These are phyloP conservation scores for Escovopsis sp. DNA, from an alignment of 2,329 filamentous ascomycete species.

Conservation along the genomic window DNA sequence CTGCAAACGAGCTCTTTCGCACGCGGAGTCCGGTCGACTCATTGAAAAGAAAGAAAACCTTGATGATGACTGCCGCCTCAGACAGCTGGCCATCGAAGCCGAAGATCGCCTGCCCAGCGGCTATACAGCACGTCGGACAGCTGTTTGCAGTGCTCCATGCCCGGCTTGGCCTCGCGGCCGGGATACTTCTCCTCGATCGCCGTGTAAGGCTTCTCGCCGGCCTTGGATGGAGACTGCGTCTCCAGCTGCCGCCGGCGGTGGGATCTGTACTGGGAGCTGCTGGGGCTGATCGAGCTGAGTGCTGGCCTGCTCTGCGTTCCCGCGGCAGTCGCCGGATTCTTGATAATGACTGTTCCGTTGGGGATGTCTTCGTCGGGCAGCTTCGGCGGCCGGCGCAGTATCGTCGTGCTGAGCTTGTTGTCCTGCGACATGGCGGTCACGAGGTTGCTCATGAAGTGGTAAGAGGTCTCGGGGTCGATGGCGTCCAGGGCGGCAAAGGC, in stretches of 20 bases:
- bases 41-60: background rate
- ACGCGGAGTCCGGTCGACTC: slow-evolving; percentile 2
- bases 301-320: slow-evolving; percentile 45
- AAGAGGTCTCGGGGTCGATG: slow-evolving; percentile 79
- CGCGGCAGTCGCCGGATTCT: slow-evolving; percentile 25
- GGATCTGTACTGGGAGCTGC: slow-evolving; percentile 73
- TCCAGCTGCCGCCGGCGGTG: slow-evolving; percentile 52
- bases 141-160: slow-evolving; percentile 86
- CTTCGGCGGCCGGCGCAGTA: slow-evolving; percentile 26
- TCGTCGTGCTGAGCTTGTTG: slow-evolving; percentile 42
- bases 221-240: slow-evolving; percentile 22
- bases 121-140: slow-evolving; percentile 82
- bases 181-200: slow-evolving; percentile 38
- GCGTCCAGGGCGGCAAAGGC: slow-evolving; percentile 76
- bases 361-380: slow-evolving; percentile 31
- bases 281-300: slow-evolving; percentile 68
- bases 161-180: slow-evolving; percentile 40
- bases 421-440: slow-evolving; percentile 60
- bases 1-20: too few relatives aligned
- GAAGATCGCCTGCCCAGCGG: slow-evolving; percentile 76
- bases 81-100: slow-evolving; percentile 48
- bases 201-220: slow-evolving; percentile 33
- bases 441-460: slow-evolving; percentile 66
- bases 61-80: background rate
- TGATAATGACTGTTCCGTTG: slow-evolving; percentile 43